Evolutionary conservation across 2,329 filamentous ascomycete genomes (phyloP), one percentile per base, ranked within the genome.

Genomic region (Colletotrichum endophyticum): DNA sequence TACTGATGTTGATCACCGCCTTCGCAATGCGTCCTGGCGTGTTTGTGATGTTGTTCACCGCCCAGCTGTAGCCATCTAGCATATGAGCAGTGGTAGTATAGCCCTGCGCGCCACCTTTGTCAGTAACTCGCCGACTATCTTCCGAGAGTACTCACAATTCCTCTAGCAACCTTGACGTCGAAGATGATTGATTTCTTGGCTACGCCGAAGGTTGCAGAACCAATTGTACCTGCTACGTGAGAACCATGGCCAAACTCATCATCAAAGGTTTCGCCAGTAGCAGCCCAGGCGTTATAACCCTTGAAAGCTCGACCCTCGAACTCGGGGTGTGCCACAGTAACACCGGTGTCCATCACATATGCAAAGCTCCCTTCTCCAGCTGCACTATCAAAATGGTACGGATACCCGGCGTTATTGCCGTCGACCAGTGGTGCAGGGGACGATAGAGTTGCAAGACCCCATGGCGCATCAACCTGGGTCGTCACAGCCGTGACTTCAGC

Each of bases 241-340:
- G 39, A 49, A n/a, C 39, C 39, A 49, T 49, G 19, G 39, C 39
- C 19, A 49, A n/a, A 49, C 25, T 53, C 25, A n/a, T 67, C 64
- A 3, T 49, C 27, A 4, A 82, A 76, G 8, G 64, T 49, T 49
- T 49, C 19, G 19, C 39, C 19, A 19, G 16, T 53, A 32, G 25
- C 19, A 12, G 64, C 36, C 64, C 64, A 67, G 12, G 83, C 83
- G 49, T 85, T 86, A 71, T 83, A 83, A 3, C 84, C 84, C 25
- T 81, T 83, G 19, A 77, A 80, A 30, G 87, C 88, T 12, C 87
- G 85, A 12, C 85, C 85, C 63, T 84, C 85, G 59, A 89, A 89
- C 32, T 88, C 84, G 64, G 81, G 34, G 62, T 81, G 81, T 9
- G 34, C 68, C 6, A 66, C 76, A 57, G 80, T 78, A 69, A 82